Evolutionary conservation across 331 rosid genomes (phyloP), one percentile per base, ranked within the genome.

Genomic region (Phaseolus coccineus): DNA sequence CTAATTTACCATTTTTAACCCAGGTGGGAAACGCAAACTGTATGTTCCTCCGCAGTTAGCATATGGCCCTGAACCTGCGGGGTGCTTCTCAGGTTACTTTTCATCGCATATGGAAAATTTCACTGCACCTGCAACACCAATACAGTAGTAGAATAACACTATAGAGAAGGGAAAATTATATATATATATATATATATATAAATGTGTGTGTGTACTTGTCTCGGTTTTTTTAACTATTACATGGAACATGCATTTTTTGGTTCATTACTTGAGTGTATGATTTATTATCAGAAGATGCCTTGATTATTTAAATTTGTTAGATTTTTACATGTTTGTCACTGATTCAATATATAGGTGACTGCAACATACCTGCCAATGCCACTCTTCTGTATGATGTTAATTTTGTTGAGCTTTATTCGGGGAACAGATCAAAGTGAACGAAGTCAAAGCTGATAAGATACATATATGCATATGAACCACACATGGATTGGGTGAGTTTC

Each of bases 31-130:
- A 85, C 93, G 94, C 76, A 90, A 93, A 79, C 92, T 96, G 67
- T 74, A 30, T 71, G 91, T 96, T 86, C 98, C 99, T 77, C 96
- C 99, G 16, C 70, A 83, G 40, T 90, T 96, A 76, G 98, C 97
- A 22, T 96, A 96, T 83, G 99, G 99, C 33, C 98, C 99, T 64
- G 99, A 96, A 86, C 99, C 99, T 69, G 99, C 91, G 1, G 97
- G 98, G 22, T 96, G 98, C 84, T 96, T 93, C 86, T 89, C 96
- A 87, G 98, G 99, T 93, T 82, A 71, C 73, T 33, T 77, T 78
- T 58, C 30, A 48, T 75, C 44, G 46, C 59, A 44, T 73, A 15
- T 69, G 46, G 61, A 64, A 77, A 56, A 30, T 40, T 48, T 73
- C 9, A 27, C 24, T 1, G 48, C 30, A 44, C 13, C 30, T n/a